Evolutionary conservation across 345 rosid species (phyloP).

Genomic region (Hypericum perforatum): DNA sequence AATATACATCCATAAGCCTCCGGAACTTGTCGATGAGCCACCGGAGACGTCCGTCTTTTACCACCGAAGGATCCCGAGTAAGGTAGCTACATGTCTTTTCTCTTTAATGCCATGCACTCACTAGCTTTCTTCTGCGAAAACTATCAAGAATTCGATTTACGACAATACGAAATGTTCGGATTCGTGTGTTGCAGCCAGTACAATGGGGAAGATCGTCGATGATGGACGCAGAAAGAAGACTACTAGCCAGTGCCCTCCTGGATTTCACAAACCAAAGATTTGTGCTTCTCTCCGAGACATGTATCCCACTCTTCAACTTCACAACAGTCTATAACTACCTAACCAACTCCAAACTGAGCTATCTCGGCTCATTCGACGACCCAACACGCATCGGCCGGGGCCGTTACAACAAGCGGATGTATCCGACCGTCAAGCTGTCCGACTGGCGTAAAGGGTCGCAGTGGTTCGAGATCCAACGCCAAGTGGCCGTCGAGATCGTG

Average conservation of each 20-base stretch:
- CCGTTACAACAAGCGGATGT: conserved; percentile 28
- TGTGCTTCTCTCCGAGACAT: neutral
- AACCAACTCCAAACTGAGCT: conserved; percentile 7
- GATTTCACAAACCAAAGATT: conserved; percentile 1
- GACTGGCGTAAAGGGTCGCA: conserved; percentile 31
- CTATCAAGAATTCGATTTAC: too few species aligned
- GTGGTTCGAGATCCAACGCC: conserved; percentile 24
- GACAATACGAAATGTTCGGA: too few species aligned
- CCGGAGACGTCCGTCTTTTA: neutral
- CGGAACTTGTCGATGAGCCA: neutral
- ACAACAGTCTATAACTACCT: conserved; percentile 4
- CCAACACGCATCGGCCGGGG: conserved; percentile 18
- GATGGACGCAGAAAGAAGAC: conserved; percentile 1
- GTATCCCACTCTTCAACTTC: neutral
- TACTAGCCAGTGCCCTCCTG: neutral
- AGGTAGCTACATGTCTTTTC: neutral
- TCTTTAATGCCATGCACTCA: too few species aligned
- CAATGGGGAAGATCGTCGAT: neutral
- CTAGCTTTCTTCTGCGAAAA: too few species aligned
- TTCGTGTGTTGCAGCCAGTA: neutral
- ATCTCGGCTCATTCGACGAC: conserved; percentile 22
- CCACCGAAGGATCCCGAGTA: neutral
- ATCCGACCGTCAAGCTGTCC: conserved; percentile 14
- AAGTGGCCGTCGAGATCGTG: conserved; percentile 10
- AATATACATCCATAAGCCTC: neutral